A percentile compares a stretch with the other conserved stretches of the same genome.
phyloP scores from a whole-genome alignment of 768 basidiomycete genomes.

The Rhizopogon roseolus region DNA sequence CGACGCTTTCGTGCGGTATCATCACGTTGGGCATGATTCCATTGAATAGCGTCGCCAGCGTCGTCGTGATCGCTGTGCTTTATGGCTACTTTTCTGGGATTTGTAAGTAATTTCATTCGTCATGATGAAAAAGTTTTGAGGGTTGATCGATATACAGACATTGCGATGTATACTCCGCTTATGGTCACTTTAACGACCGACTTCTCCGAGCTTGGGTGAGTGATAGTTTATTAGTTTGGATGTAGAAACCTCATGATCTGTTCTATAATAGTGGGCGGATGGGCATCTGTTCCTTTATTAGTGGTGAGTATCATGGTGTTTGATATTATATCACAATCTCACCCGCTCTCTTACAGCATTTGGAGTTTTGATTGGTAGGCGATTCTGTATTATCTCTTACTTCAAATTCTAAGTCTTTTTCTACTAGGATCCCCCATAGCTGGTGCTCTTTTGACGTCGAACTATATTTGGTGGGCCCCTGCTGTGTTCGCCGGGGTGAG shows the following conservation, averaged over 20 bases:
- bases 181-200: constrained; percentile 38
- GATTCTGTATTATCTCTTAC: background rate
- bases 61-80: constrained; percentile 34
- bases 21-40: constrained; percentile 41
- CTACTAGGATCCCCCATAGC: constrained; percentile 48
- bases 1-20: constrained; percentile 25
- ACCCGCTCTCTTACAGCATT: background rate
- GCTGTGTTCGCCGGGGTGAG: constrained; percentile 46
- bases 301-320: background rate
- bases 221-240: background rate
- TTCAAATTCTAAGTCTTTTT: constrained; percentile 26
- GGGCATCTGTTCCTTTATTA: background rate
- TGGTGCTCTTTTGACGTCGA: constrained; percentile 46
- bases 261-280: background rate
- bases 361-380: background rate
- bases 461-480: constrained; percentile 55
- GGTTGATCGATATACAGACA: constrained; percentile 15
- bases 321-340: background rate
- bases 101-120: constrained; percentile 20
- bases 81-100: constrained; percentile 46
- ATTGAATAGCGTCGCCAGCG: constrained; percentile 12
- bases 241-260: background rate
- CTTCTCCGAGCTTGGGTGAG: constrained; percentile 45
- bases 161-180: constrained; percentile 38
- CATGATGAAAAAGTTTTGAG: background rate